A percentile compares a stretch with the other conserved stretches of the same genome.
Evolutionary conservation across 1,284 basidiomycete genomes (phyloP).

Genomic region (Kalmanozyma brasiliensis): DNA sequence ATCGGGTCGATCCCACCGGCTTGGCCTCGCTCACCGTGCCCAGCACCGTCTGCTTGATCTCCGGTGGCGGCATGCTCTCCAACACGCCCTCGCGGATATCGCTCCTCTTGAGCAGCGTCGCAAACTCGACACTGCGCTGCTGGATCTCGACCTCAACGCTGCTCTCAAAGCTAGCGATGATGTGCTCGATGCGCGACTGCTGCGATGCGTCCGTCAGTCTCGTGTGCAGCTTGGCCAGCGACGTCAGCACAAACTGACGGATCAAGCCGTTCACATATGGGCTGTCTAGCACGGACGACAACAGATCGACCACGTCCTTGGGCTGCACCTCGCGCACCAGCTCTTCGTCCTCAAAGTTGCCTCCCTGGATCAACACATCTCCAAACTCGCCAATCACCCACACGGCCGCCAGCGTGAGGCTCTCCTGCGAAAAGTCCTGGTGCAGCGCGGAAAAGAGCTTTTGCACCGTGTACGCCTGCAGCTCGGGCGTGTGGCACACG

Average conservation of each 20-base stretch:
- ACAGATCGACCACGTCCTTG: constrained; percentile 83
- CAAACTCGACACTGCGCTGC: constrained; percentile 94
- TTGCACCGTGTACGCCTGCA: constrained; percentile 94
- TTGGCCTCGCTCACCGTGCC: constrained; percentile 63
- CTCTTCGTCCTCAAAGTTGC: constrained; percentile 76
- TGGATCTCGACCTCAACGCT: constrained; percentile 90
- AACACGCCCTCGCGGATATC: constrained; percentile 84
- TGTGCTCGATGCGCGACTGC: constrained; percentile 80
- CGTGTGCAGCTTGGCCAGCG: constrained; percentile 88
- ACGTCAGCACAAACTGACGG: constrained; percentile 90
- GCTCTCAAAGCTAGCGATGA: constrained; percentile 82
- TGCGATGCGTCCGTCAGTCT: constrained; percentile 73
- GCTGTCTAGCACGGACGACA: constrained; percentile 88
- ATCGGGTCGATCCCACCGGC: constrained; percentile 59
- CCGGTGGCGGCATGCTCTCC: constrained; percentile 97
- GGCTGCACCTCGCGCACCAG: constrained; percentile 75
- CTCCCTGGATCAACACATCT: constrained; percentile 86
- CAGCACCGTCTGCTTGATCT: constrained; percentile 73
- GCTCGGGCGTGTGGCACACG: constrained; percentile 94
- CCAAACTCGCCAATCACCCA: constrained; percentile 99
- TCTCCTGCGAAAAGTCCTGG: constrained; percentile 94
- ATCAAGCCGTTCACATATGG: constrained; percentile 92
- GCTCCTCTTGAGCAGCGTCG: constrained; percentile 79
- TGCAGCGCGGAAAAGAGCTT: constrained; percentile 89
- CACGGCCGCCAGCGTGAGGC: constrained; percentile 87